phyloP scores from a whole-genome alignment of 1,284 basidiomycete genomes.

The Microbotryum violaceum region DNA sequence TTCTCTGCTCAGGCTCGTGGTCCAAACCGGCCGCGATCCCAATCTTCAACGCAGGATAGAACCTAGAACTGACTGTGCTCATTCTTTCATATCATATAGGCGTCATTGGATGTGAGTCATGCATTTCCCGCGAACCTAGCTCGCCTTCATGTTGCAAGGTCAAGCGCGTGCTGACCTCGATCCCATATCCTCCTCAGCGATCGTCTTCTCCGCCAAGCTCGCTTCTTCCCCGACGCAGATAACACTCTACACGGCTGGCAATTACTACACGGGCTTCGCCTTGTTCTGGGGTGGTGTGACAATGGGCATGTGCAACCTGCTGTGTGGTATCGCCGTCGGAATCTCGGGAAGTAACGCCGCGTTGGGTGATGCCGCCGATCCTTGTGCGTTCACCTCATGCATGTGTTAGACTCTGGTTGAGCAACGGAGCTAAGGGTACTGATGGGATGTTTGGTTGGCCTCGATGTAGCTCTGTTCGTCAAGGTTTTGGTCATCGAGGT shows the following conservation, averaged over 20 bases:
- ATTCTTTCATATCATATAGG: conserved; percentile 42
- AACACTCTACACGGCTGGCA: conserved; percentile 65
- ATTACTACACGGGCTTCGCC: conserved; percentile 87
- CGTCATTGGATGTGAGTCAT: conserved; percentile 50
- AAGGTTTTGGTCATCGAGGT: conserved; percentile 92
- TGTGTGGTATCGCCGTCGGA: conserved; percentile 85
- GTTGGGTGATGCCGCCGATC: conserved; percentile 84
- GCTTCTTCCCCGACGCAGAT: conserved; percentile 51
- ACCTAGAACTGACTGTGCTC: too few relatives aligned
- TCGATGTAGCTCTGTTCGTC: conserved; percentile 61
- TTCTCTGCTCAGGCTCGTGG: too few relatives aligned
- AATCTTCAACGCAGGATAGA: too few relatives aligned
- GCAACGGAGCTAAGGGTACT: background rate
- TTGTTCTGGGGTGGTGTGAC: conserved; percentile 93
- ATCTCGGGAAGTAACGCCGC: conserved; percentile 88
- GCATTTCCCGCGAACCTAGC: background rate
- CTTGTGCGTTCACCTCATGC: conserved; percentile 37
- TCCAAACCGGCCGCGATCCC: too few relatives aligned
- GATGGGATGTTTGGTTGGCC: background rate
- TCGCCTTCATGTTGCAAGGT: background rate
- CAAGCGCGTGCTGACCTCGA: background rate
- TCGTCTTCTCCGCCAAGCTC: conserved; percentile 82
- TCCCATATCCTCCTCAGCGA: conserved; percentile 48
- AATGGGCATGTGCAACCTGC: conserved; percentile 79
- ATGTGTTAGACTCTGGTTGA: background rate